A percentile compares a stretch with the other conserved stretches of the same genome.
These are phyloP conservation scores for Candida sp. DNA, from an alignment of 1,139 yeast genomes.

Conservation along the genomic window DNA sequence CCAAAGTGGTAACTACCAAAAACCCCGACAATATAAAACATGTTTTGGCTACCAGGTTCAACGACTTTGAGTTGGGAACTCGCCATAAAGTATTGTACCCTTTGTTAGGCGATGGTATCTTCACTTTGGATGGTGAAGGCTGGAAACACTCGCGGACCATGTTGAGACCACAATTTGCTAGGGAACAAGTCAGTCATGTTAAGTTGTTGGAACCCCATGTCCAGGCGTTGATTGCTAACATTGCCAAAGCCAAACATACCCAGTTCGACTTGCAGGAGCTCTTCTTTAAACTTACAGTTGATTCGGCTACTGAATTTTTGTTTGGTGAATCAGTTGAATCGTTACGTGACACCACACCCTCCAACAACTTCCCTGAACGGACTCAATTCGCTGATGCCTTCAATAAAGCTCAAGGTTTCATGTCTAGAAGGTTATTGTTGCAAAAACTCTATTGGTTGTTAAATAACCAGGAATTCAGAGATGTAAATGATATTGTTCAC, in stretches of 20 bases:
- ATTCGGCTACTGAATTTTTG: slow-evolving; percentile 58
- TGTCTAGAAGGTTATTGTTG: slow-evolving; percentile 32
- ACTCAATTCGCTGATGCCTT: slow-evolving; percentile 41
- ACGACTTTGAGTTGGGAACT: slow-evolving; percentile 49
- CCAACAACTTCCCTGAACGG: slow-evolving; percentile 24
- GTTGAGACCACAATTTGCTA: slow-evolving; percentile 57
- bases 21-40: slow-evolving; percentile 42
- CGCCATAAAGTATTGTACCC: slow-evolving; percentile 43
- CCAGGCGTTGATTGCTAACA: slow-evolving; percentile 31
- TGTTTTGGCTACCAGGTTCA: slow-evolving; percentile 41
- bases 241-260: slow-evolving; percentile 23
- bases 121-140: slow-evolving; percentile 51
- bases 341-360: slow-evolving; percentile 21
- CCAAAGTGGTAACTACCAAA: slow-evolving; percentile 20
- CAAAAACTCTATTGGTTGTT: slow-evolving; percentile 34
- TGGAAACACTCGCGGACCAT: slow-evolving; percentile 59
- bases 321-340: slow-evolving; percentile 53
- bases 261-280: slow-evolving; percentile 46
- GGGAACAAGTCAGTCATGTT: slow-evolving; percentile 53
- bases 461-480: slow-evolving; percentile 28
- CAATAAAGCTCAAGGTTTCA: slow-evolving; percentile 33
- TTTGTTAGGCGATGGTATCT: slow-evolving; percentile 55
- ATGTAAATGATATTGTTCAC: slow-evolving; percentile 26
- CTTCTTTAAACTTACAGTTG: slow-evolving; percentile 51
- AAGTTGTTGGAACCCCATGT: slow-evolving; percentile 47